Base-by-base conservation (phyloP, 306 rosid species). In the Prunus davidiana region DNA sequence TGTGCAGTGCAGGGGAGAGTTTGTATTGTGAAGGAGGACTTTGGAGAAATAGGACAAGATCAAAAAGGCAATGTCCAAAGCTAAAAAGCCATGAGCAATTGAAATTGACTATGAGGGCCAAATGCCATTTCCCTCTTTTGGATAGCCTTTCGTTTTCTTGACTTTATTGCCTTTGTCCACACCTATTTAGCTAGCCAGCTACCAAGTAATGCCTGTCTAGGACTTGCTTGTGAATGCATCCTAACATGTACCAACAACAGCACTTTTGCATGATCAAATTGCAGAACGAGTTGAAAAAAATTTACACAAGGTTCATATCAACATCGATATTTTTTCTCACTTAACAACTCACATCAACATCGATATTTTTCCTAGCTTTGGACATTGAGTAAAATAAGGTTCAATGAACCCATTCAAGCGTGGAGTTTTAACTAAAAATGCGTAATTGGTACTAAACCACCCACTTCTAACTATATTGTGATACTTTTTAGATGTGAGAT, bases 101-200 rank as follows among this genome's bases (percentile, higher is more conserved):
- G 19, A 12, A 19, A 54, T 54, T 6, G 58, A 54, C 65, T 12
- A 4, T 25, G 34, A 27, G 34, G 34, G 19, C 38, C 65, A 54
- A 19, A 54, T 18, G 58, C 58, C 24, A 7, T 60, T 60, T 6
- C 25, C 75, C 62, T 27, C 25, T 72, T 74, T 78, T 76, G 72
- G 83, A 76, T 82, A 78, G 75, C 76, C 80, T 86, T 83, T 89
- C 86, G 28, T 81, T 87, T 73, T 85, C 87, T 83, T 87, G 86
- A 87, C 87, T 89, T 83, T 78, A 73, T 72, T 76, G 58, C 84
- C 43, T 73, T 81, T 77, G 74, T 83, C 89, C 82, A 60, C 82
- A 87, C 82, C 80, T 71, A 25, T 56, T 8, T 20, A 19, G 28
- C 24, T 54, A 2, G 58, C 58, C 7, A 18, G 58, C 58, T 71